phyloP scores from a whole-genome alignment of 495 filamentous ascomycete species.

The Mytilinidion resinicola region DNA sequence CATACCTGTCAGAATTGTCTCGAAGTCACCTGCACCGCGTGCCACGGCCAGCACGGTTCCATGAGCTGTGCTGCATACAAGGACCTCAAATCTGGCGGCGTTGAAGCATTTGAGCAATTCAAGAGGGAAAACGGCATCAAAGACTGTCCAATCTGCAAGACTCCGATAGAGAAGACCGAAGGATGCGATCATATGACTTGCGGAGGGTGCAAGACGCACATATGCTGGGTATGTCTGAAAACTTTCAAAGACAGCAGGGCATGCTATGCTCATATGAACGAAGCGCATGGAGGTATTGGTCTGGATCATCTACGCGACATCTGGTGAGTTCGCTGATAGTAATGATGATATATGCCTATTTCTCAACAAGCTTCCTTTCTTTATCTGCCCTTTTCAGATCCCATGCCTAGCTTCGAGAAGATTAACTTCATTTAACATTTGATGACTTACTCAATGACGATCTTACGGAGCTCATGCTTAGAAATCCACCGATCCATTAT shows the following conservation, averaged over 20 bases:
- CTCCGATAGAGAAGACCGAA: constrained; percentile 15
- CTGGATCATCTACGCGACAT: background rate
- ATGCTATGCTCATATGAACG: constrained; percentile 2
- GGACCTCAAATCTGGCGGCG: constrained; percentile 8
- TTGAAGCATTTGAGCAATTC: constrained; percentile 8
- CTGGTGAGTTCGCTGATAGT: too few species aligned
- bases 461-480: too few species aligned
- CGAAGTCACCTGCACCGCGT: constrained; percentile 3
- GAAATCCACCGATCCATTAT: too few species aligned
- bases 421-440: too few species aligned
- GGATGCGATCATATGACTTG: constrained; percentile 21
- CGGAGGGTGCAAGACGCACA: constrained; percentile 13
- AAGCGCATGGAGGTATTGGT: constrained; percentile 3
- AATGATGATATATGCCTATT: too few species aligned
- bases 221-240: constrained; percentile 16
- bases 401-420: too few species aligned
- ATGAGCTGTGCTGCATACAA: constrained; percentile 13
- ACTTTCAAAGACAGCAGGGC: background rate
- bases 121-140: constrained; percentile 7
- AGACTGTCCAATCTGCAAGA: constrained; percentile 14
- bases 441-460: too few species aligned
- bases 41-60: constrained; percentile 2
- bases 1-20: constrained; percentile 12
- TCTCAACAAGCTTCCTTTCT: too few species aligned
- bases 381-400: too few species aligned